Base-by-base conservation (phyloP, 129 eudicot species). In the Flaveria robusta region DNA sequence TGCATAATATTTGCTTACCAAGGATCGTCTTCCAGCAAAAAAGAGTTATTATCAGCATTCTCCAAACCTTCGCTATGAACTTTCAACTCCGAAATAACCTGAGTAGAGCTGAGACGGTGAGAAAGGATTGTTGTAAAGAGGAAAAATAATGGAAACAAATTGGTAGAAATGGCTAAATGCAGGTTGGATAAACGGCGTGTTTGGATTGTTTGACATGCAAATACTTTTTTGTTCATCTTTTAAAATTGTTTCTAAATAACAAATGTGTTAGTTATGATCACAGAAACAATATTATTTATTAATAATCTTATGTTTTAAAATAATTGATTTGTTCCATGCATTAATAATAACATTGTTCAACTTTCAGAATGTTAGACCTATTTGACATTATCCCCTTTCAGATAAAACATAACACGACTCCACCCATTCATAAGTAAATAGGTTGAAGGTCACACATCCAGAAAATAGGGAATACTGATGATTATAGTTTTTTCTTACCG, bases 11-110 rank as follows among this genome's bases (percentile, higher is more conserved):
- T 58, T 43, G 75, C 77, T 75, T 75, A 81, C 96, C 85, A 52
- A 70, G 91, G 83, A 82, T 85, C 73, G 15, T 90, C 93, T 59
- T 86, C 88, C 82, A 90, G 81, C 81, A 90, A 74, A 77, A 68
- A 86, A 6, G 93, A 76, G 46, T 26, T 77, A 79, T 79, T 50
- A 52, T 84, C 91, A 23, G 82, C 67, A 49, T 83, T 87, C 65
- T 74, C 69, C 19, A 29, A 26, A 66, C 80, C 87, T 68, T 77
- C 87, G 5, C 86, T 11, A 63, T 70, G 70, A 41, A 9, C 69
- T 72, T 80, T 86, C 77, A 88, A 49, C 47, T 66, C 74, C 15
- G 86, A 56, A 16, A 90, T 84, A 37, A 86, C 93, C 96, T 90
- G 83, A 34, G 68, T 29, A 56, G 43, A 77, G 39, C 23, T 73